Base-by-base conservation (phyloP, 192 early-diverging fungal species). In the Phycomyces nitens region DNA sequence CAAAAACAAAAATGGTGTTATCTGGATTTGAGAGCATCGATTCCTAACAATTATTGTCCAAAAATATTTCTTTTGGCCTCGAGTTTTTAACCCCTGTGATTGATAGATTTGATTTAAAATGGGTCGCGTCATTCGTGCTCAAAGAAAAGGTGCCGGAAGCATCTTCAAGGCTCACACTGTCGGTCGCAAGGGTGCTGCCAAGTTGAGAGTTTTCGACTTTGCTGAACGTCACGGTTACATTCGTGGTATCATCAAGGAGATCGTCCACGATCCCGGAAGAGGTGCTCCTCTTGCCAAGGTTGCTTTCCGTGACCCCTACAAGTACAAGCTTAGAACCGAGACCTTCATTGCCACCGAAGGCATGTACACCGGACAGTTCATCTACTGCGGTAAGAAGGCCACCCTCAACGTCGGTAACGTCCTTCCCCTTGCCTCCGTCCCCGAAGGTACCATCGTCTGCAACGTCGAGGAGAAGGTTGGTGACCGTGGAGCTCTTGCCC, bases 91-190 rank as follows among this genome's bases (percentile, higher is more conserved):
- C n/a, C n/a, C n/a, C n/a, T n/a, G n/a, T n/a, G n/a, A n/a, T n/a
- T n/a, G n/a, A 47, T 47, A 47, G 44, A 53, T 53, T 18, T 68
- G 27, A 60, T 60, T n/a, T 59, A 53, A 54, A 83, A 97, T 98
- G 95, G 96, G 96, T 90, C 89, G 96, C 79, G 96, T 99, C 72
- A 96, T 99, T 84, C 90, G 95, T 85, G 88, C 90, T 77, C 96
- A 99, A 80, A 85, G 96, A 84, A 99, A 99, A 84, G 95, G 95
- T 93, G 89, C 94, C 72, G 95, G 95, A 81, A 91, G 93, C 68
- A 97, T 99, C 82, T 99, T 99, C 93, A 96, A 91, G 82, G 80
- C 96, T 77, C 91, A 92, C 87, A 92, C 88, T 78, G 86, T 87
- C 79, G 88, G 86, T 78, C 87, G 96, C 72, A 89, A 93, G 83